Percentiles rank a stretch among this genome's conserved stretches.
phyloP scores from a whole-genome alignment of 257 asterid genomes.

The Nicotiana otophora region DNA sequence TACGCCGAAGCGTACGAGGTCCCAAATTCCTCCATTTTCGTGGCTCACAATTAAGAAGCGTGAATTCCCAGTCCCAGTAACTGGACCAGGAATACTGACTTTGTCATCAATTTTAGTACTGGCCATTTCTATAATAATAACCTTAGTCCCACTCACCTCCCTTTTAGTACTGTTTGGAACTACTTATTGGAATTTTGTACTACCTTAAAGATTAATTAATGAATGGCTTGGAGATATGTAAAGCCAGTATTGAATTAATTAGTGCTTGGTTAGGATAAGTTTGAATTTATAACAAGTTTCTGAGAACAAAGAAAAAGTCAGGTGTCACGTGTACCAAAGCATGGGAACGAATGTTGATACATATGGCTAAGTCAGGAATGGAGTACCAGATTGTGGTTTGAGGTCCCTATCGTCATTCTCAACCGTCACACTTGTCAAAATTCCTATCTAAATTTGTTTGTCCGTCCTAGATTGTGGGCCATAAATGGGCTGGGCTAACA shows the following conservation, averaged over 20 bases:
- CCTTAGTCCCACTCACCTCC: neutral
- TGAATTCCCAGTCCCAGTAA: constrained; percentile 10
- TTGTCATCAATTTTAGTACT: neutral
- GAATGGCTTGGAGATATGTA: neutral
- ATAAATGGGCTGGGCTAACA: neutral
- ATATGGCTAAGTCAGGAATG: neutral
- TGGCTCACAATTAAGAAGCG: constrained; percentile 57
- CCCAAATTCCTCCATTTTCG: constrained; percentile 58
- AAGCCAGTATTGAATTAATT: too few relatives aligned
- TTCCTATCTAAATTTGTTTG: neutral
- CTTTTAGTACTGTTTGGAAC: neutral
- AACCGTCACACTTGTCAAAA: neutral
- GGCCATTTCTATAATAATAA: constrained; percentile 12
- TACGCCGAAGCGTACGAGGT: constrained; percentile 49
- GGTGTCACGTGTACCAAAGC: neutral
- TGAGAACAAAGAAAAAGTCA: neutral
- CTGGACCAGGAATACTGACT: neutral
- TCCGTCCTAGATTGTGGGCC: neutral
- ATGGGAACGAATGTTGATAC: neutral
- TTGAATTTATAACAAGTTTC: neutral
- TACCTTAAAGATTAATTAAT: neutral
- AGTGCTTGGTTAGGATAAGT: neutral
- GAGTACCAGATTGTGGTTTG: neutral
- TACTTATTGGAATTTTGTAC: neutral
- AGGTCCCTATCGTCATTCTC: neutral